Evolutionary conservation across 805 yeast genomes (phyloP).

Genomic region (Kodamaea jinghongensis): DNA sequence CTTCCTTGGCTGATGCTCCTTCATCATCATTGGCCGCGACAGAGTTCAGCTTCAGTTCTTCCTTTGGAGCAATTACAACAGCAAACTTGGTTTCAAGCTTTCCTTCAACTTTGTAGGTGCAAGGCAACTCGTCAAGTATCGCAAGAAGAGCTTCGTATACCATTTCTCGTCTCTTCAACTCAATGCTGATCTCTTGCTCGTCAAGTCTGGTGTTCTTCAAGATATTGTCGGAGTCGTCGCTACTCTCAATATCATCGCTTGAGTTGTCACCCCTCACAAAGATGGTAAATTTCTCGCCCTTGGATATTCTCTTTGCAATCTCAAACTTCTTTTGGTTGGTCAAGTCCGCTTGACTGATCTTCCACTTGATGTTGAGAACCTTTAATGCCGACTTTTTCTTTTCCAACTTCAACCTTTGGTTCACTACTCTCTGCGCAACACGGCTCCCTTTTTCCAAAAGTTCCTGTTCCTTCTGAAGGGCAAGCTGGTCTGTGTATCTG

Average conservation of each 20-base stretch:
- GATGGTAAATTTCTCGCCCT: conserved; percentile 38
- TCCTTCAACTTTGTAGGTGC: conserved; percentile 28
- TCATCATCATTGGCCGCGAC: conserved; percentile 9
- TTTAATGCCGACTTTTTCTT: conserved; percentile 43
- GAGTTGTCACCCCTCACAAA: conserved; percentile 20
- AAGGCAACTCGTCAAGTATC: conserved; percentile 29
- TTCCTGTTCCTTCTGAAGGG: conserved; percentile 28
- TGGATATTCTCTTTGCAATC: conserved; percentile 42
- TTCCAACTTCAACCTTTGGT: conserved; percentile 29
- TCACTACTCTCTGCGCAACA: conserved; percentile 27
- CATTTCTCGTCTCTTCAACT: conserved; percentile 27
- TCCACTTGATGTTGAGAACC: conserved; percentile 53
- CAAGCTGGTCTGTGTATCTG: conserved; percentile 29
- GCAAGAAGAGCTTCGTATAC: conserved; percentile 23
- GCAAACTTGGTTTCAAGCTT: conserved; percentile 22
- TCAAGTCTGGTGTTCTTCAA: conserved; percentile 9
- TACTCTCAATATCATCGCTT: conserved; percentile 13
- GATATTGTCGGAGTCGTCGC: conserved; percentile 11
- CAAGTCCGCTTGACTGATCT: conserved; percentile 52
- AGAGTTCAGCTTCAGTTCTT: conserved; percentile 4
- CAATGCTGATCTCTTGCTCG: conserved; percentile 15
- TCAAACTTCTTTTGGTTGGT: conserved; percentile 52
- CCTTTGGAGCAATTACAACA: conserved; percentile 17
- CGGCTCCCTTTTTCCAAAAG: conserved; percentile 33
- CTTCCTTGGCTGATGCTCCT: conserved; percentile 9